Conservation (phyloP, 129 eudicot genomes). For the Saussurea involucrata region DNA sequence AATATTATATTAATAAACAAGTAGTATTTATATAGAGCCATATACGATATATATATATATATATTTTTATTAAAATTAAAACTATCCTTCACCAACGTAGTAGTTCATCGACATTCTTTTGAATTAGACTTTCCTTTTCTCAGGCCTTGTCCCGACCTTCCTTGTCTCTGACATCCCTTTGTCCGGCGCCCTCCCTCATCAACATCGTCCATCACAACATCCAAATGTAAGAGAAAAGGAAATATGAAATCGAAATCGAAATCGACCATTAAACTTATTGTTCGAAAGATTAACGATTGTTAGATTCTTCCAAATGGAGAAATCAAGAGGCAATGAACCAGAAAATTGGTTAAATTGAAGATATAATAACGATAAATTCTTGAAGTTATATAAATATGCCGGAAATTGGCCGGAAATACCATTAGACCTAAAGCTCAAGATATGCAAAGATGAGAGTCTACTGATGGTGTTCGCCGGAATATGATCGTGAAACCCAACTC, state of each 20-base stretch:
- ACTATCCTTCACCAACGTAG: too few relatives aligned
- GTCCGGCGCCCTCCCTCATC: too few relatives aligned
- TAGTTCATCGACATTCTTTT: too few relatives aligned
- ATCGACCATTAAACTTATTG: conserved; percentile 66
- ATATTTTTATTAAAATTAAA: too few relatives aligned
- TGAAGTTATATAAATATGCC: conserved; percentile 51
- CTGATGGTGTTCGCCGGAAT: conserved; percentile 72
- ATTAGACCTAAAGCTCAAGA: conserved; percentile 90
- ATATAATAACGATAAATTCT: conserved; percentile 57
- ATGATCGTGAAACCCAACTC: conserved; percentile 72
- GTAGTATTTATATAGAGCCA: too few relatives aligned
- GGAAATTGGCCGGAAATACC: conserved; percentile 79
- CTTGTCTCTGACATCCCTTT: too few relatives aligned
- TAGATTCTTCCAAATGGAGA: conserved; percentile 74
- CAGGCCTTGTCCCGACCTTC: too few relatives aligned
- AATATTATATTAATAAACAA: too few relatives aligned
- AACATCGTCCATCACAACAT: too few relatives aligned
- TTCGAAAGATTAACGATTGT: conserved; percentile 72
- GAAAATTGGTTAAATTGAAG: conserved; percentile 71
- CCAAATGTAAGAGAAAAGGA: too few relatives aligned
- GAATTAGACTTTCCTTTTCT: too few relatives aligned
- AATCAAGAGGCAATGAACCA: conserved; percentile 75
- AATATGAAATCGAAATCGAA: conserved; percentile 48
- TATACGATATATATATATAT: too few relatives aligned
- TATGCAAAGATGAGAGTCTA: conserved; percentile 79